Conservation (phyloP, 495 filamentous ascomycete genomes). For the Entonaema liquescens region DNA sequence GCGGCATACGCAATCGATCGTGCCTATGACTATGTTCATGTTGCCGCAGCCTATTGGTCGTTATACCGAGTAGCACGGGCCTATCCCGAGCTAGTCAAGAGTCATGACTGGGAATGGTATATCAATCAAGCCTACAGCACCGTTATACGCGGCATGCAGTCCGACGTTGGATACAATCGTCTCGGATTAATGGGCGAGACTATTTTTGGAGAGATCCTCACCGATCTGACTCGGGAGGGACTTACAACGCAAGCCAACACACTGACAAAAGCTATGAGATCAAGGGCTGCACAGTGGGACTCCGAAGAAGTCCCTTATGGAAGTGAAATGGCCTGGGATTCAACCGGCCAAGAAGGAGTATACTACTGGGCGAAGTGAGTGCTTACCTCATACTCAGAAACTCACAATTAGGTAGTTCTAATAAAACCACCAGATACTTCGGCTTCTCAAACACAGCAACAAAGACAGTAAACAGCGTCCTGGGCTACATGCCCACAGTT, state of each 20-base stretch:
- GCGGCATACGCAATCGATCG: constrained; percentile 53
- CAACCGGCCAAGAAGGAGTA: constrained; percentile 64
- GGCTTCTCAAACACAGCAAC: constrained; percentile 49
- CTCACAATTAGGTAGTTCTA: not conserved
- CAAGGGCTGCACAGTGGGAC: constrained; percentile 55
- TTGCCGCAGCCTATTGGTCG: constrained; percentile 59
- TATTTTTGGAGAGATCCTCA: constrained; percentile 57
- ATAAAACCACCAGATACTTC: constrained; percentile 50
- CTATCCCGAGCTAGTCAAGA: constrained; percentile 49
- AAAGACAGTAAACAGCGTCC: constrained; percentile 59
- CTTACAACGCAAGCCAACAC: constrained; percentile 47
- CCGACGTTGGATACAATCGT: constrained; percentile 45
- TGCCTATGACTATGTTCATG: constrained; percentile 64
- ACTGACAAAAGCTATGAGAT: constrained; percentile 52
- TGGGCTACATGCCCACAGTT: constrained; percentile 61
- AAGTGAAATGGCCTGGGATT: constrained; percentile 66
- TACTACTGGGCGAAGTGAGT: constrained; percentile 60
- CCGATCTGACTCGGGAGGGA: constrained; percentile 55
- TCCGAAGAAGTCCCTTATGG: constrained; percentile 57
- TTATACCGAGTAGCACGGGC: constrained; percentile 59
- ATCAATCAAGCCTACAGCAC: constrained; percentile 55
- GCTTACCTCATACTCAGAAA: not conserved
- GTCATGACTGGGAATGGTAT: constrained; percentile 58
- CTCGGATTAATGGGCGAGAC: constrained; percentile 64
- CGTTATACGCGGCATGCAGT: constrained; percentile 36